Evolutionary conservation across 805 yeast genomes (phyloP), one percentile per base, ranked within the genome.

Genomic region (Saturnispora saitoi): DNA sequence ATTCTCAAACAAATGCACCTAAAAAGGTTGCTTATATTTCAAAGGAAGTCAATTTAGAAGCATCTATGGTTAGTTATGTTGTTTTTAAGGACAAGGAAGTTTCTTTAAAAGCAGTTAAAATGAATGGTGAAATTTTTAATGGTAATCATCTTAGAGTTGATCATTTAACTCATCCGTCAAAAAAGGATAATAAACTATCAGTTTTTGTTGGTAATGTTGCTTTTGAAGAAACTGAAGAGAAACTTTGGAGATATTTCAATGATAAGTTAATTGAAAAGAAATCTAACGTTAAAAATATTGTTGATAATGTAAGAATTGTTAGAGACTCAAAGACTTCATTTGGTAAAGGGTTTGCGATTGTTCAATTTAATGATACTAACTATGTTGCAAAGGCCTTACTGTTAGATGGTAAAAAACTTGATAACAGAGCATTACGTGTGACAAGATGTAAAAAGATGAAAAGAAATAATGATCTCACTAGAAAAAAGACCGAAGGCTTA

Each of bases 281-380:
- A 26, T 81, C 77, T 26, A 49, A 45, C 4, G 29, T 19, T 15
- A 29, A 49, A 2, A 59, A 57, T 20, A 55, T 60, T 30, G 84
- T 93, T 48, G 95, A 89, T 63, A 83, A 85, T 53, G 96, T 93
- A 30, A 78, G 99, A 65, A 76, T 93, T 42, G 77, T 93, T 31
- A 80, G 99, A 62, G 99, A 93, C 63, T 69, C 95, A 15, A 87
- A 87, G 69, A 91, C 97, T 20, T 91, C 93, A 59, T 72, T 91
- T 51, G 99, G 99, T 54, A 93, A 93, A 69, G 99, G 99, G 5
- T 90, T 93, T 69, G 99, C 96, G 5, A 86, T 90, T 63, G 89
- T 93, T 32, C 98, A 91, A 66, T 93, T 90, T 70, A 76, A 73
- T 52, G 91, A 86, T 59, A 57, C 76, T 1, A 67, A 82, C 48